These are phyloP conservation scores for Aspergillus sp. DNA, from an alignment of 2,329 filamentous ascomycete genomes.

Conservation along the genomic window DNA sequence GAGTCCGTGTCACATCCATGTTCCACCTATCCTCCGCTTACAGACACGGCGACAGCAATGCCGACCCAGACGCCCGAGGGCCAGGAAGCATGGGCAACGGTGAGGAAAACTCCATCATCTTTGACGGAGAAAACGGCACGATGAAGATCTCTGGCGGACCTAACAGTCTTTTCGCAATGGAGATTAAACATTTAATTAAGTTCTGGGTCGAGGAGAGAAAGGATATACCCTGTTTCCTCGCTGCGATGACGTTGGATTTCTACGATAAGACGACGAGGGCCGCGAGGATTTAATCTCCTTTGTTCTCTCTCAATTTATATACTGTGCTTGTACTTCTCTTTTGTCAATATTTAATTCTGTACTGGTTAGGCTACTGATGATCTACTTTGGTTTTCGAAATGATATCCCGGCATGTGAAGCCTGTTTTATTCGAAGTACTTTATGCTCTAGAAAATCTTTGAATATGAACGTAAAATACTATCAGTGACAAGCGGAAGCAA, in stretches of 20 bases:
- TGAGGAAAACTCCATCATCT: constrained; percentile 65
- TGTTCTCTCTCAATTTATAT: not conserved
- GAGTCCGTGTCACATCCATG: constrained; percentile 85
- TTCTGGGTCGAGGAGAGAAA: constrained; percentile 96
- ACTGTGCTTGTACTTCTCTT: constrained; percentile 9
- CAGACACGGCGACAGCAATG: constrained; percentile 45
- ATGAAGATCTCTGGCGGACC: constrained; percentile 98
- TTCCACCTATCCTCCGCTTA: constrained; percentile 67
- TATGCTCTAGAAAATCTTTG: not conserved
- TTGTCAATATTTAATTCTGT: not conserved
- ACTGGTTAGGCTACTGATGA: not conserved
- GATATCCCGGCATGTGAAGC: constrained; percentile 28
- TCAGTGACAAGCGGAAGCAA: not conserved
- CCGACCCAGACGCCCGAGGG: constrained; percentile 59
- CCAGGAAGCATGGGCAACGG: constrained; percentile 46
- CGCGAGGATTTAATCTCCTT: constrained; percentile 28
- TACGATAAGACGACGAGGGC: constrained; percentile 64
- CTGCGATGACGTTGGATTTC: constrained; percentile 88
- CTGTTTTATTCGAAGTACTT: not conserved
- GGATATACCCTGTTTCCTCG: constrained; percentile 89
- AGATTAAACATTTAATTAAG: constrained; percentile 82
- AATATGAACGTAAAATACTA: not conserved
- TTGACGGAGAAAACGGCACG: constrained; percentile 89
- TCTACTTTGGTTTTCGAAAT: not conserved
- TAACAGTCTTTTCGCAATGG: constrained; percentile 77